Evolutionary conservation across 2,329 filamentous ascomycete genomes (phyloP), one percentile per base, ranked within the genome.

Genomic region (Amesomyces nigricolor): DNA sequence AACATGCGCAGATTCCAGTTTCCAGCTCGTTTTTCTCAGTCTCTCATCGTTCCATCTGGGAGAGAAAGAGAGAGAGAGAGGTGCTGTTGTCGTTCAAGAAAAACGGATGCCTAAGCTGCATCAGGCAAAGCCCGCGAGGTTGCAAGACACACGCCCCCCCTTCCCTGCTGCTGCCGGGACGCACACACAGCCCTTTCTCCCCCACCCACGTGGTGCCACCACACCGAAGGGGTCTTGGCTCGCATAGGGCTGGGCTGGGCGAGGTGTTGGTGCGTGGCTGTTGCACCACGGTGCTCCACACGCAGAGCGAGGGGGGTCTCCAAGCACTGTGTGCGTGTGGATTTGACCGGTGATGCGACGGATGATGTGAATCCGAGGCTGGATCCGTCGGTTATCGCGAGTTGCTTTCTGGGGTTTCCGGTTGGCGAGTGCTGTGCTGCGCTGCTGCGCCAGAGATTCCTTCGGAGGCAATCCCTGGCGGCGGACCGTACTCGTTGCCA

Each of bases 191-290:
- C 32, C 30, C 22, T 22, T 26, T 26, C 6, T 6, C 22, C 22
- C 22, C 22, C 22, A 26, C 22, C 32, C 32, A 35, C 32, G 11
- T 35, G 32, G 32, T 35, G 11, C 32, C 32, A 35, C 39, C 10
- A 46, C 39, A 48, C 38, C 32, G 52, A 39, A 26, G 22, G 6
- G 22, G 22, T 26, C 22, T 39, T 35, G 40, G 40, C 39, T 39
- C 32, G 42, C 51, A 43, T 57, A 57, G 55, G 55, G 55, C 55
- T 56, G 54, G 54, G 17, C 32, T 39, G 22, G 35, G 22, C 22
- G 6, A 26, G 22, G 22, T 26, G 22, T 26, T 35, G 32, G 32
- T 35, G 30, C 2, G 32, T 35, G 32, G 32, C 30, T 32, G 30
- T 32, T 32, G 10, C 30, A 32, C 30, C 32, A 35, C 32, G 3